Evolutionary conservation across 2,329 filamentous ascomycete species (phyloP), one percentile per base, ranked within the genome.

Genomic region (Graphiopsis chlorocephala): DNA sequence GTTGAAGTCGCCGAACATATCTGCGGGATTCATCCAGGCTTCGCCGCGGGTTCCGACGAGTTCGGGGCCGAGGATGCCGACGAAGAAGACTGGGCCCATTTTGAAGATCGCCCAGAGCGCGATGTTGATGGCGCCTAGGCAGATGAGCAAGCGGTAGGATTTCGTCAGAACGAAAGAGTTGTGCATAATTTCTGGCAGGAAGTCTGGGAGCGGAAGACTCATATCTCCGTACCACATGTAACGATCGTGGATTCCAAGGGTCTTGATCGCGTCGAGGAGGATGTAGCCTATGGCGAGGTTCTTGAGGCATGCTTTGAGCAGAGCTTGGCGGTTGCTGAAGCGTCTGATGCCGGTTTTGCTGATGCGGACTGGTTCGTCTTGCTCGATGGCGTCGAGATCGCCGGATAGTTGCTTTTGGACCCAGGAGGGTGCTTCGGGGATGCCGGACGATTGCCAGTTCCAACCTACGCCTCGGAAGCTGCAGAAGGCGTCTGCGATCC

Each of bases 201-300:
- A 88, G 76, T 65, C 80, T 67, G 68, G 82, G 69, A 72, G 76
- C 71, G 65, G 75, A 72, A 62, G 72, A 61, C 25, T 76, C 67
- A 78, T 77, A 75, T 66, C 71, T 61, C 76, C 73, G 77, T 83
- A 83, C 56, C 63, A 60, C 63, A 65, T 60, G 79, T 94, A 96
- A 0, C 90, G 88, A 71, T 98, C 94, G 61, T 86, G 84, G 69
- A 89, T 87, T 80, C 92, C 88, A 67, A 87, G 67, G 1, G 88
- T 83, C 72, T 90, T 90, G 61, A 91, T 76, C 7, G 87, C 65
- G 76, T 97, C 94, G 10, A 97, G 79, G 8, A 85, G 66, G 14
- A 95, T 68, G 73, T 91, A 95, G 68, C 82, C 81, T 42, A 83
- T 64, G 2, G 85, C 63, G n/a, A 89, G 78, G 6, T 73, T 79